Evolutionary conservation across 352 stramenopile species (phyloP).

Genomic region (Phytophthora lateralis): DNA sequence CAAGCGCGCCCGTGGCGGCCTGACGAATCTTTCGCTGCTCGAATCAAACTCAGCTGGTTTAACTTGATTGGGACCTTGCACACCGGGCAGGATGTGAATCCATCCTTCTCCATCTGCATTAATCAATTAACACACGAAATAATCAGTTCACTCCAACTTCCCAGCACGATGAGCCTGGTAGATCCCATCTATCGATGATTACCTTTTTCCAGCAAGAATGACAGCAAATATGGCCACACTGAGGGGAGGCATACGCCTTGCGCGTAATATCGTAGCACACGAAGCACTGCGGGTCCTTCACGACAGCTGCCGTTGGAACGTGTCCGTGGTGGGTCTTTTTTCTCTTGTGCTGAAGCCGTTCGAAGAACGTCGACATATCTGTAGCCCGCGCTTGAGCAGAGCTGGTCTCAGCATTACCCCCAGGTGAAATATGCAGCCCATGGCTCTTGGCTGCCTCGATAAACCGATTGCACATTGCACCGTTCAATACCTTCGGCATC

Average conservation of each 20-base stretch:
- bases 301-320: slow-evolving; percentile 47
- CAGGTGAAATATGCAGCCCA: slow-evolving; percentile 40
- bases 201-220: slow-evolving; percentile 87
- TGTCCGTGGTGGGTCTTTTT: slow-evolving; percentile 48
- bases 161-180: slow-evolving; percentile 11
- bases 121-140: slow-evolving; percentile 23
- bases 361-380: slow-evolving; percentile 60
- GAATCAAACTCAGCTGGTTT: slow-evolving; percentile 74
- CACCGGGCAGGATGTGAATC: slow-evolving; percentile 73
- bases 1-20: background rate
- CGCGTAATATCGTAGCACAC: slow-evolving; percentile 85
- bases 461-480: slow-evolving; percentile 51
- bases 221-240: slow-evolving; percentile 87
- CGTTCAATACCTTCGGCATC: slow-evolving; percentile 69
- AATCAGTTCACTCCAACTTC: slow-evolving; percentile 26
- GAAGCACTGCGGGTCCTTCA: slow-evolving; percentile 83
- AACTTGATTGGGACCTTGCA: slow-evolving; percentile 80
- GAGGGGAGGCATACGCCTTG: slow-evolving; percentile 72
- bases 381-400: slow-evolving; percentile 9
- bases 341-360: slow-evolving; percentile 69
- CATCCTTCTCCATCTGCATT: slow-evolving; percentile 74
- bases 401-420: slow-evolving; percentile 4
- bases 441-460: slow-evolving; percentile 40
- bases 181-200: slow-evolving; percentile 15
- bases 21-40: slow-evolving; percentile 52